phyloP scores from a whole-genome alignment of 2,329 filamentous ascomycete genomes.

The Lizonia empirigonia region DNA sequence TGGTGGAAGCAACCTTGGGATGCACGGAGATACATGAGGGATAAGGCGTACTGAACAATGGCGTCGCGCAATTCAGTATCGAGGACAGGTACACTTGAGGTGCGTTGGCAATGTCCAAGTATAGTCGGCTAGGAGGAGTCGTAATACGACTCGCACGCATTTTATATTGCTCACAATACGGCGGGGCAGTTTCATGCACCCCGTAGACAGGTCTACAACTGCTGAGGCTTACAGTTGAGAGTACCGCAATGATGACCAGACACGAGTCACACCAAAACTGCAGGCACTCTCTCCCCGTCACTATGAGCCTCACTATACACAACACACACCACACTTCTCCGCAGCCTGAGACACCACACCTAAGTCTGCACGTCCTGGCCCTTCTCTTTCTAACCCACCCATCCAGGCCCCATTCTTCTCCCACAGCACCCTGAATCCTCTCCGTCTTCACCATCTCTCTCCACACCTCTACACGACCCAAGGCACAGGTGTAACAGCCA shows the following conservation, averaged over 20 bases:
- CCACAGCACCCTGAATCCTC: neutral
- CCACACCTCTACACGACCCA: neutral
- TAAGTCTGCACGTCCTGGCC: neutral
- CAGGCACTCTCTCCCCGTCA: neutral
- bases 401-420: neutral
- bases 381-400: neutral
- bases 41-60: neutral
- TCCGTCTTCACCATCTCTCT: neutral
- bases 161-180: too few relatives aligned
- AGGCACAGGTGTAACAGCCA: neutral
- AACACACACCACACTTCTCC: neutral
- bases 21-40: neutral
- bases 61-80: too few relatives aligned
- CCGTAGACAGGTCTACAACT: too few relatives aligned
- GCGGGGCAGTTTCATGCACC: too few relatives aligned
- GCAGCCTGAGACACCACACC: neutral
- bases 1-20: slow-evolving; percentile 25
- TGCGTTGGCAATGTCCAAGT: too few relatives aligned
- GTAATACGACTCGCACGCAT: too few relatives aligned
- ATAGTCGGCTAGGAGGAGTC: too few relatives aligned
- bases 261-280: too few relatives aligned
- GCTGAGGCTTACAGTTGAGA: too few relatives aligned
- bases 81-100: too few relatives aligned
- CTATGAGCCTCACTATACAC: neutral
- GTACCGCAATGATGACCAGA: too few relatives aligned